Percentiles rank a stretch among this genome's conserved stretches.
Evolutionary conservation across 768 basidiomycete genomes (phyloP).

Genomic region (Podaxis sp.): DNA sequence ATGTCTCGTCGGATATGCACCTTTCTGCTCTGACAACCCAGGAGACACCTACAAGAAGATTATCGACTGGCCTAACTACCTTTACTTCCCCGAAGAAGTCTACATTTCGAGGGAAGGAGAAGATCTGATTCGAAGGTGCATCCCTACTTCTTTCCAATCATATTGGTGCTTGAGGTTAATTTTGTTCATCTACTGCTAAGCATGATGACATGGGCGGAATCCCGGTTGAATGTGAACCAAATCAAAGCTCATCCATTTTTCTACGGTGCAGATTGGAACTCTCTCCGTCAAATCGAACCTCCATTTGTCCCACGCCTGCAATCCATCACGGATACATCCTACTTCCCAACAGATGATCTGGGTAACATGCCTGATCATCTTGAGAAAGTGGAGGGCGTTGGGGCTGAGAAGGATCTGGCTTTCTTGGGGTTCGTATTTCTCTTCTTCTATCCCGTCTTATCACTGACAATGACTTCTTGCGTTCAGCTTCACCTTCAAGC

Average conservation of each 20-base stretch:
- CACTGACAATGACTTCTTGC: not conserved
- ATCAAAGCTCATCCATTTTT: slow-evolving; percentile 95
- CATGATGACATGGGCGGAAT: slow-evolving; percentile 83
- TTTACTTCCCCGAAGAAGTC: slow-evolving; percentile 94
- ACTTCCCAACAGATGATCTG: slow-evolving; percentile 95
- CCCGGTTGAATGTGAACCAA: slow-evolving; percentile 76
- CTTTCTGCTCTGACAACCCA: slow-evolving; percentile 96
- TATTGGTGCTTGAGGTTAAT: not conserved
- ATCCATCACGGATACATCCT: slow-evolving; percentile 90
- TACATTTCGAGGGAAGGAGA: slow-evolving; percentile 91
- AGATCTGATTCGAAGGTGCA: slow-evolving; percentile 81
- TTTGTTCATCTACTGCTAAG: slow-evolving; percentile 32
- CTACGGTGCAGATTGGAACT: slow-evolving; percentile 91
- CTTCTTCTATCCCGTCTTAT: not conserved
- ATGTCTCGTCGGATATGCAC: slow-evolving; percentile 96
- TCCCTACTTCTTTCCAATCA: slow-evolving; percentile 4
- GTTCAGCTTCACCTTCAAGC: slow-evolving; percentile 83
- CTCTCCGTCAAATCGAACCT: slow-evolving; percentile 89
- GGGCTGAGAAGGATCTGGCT: slow-evolving; percentile 66
- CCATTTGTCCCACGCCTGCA: slow-evolving; percentile 94
- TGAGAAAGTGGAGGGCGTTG: slow-evolving; percentile 57
- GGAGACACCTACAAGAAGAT: slow-evolving; percentile 99
- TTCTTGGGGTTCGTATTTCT: slow-evolving; percentile 54
- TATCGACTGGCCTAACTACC: slow-evolving; percentile 89
- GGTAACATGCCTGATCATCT: slow-evolving; percentile 64